Base-by-base conservation (phyloP, 306 rosid species). In the Cucumis melo region DNA sequence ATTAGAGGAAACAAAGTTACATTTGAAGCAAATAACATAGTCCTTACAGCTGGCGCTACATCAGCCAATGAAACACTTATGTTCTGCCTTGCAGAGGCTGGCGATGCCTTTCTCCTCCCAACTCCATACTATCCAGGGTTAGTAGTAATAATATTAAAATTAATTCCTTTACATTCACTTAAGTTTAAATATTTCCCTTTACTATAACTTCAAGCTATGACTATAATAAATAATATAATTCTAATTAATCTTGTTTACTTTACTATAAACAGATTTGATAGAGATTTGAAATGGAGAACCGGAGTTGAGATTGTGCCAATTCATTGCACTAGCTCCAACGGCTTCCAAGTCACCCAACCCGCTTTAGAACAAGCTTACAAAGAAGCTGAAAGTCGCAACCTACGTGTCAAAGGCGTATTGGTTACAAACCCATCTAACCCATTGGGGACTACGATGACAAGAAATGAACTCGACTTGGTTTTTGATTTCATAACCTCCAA, bases 91-190 rank as follows among this genome's bases (percentile, higher is more conserved):
- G 91, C 94, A 1, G 91, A 82, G 51, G 23, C 57, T 24, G 90
- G 88, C 80, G 94, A 89, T 0, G 90, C 94, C 8, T 86, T 89
- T 77, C 91, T 89, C 65, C 89, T 89, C 34, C 94, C 94, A 76
- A 86, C 91, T 32, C 94, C 94, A 29, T 89, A 89, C 73, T 89
- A 89, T 56, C 94, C 94, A 55, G 94, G 94, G 94, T 87, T 51
- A 1, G 58, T 51, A 1, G 58, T 54, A 51, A 32, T 32, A 3
- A 32, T 32, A 32, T 32, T 16, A 15, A 6, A 16, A 51, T 46
- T 46, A 46, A 46, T 46, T 46, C 5, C 53, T 46, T 46, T 46
- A 61, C 34, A 24, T 61, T 61, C 67, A 62, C 68, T 62, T 62
- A n/a, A 56, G 8, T 4, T 46, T 15, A 29, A 64, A 16, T 4